phyloP scores from a whole-genome alignment of 208 protist genomes.

The Wallacemonas collosoma region DNA sequence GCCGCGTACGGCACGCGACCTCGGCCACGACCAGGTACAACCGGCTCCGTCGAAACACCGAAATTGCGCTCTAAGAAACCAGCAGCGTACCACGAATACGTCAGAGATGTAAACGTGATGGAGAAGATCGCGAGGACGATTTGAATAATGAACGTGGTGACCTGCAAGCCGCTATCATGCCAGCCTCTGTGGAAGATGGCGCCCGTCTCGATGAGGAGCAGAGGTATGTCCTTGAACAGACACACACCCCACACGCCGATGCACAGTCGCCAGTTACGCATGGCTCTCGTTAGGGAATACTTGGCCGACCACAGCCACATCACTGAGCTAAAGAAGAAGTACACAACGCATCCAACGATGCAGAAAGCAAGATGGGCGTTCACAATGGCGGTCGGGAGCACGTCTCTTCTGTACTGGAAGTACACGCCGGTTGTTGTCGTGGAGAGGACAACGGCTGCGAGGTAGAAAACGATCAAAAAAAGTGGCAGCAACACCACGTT shows the following conservation, averaged over 20 bases:
- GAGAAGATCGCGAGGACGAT: slow-evolving; percentile 47
- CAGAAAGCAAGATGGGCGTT: slow-evolving; percentile 55
- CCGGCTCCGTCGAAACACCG: slow-evolving; percentile 17
- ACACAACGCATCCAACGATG: slow-evolving; percentile 42
- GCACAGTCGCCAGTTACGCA: slow-evolving; percentile 35
- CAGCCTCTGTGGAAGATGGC: slow-evolving; percentile 39
- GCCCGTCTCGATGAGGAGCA: slow-evolving; percentile 51
- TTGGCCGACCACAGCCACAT: slow-evolving; percentile 62
- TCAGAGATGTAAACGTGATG: slow-evolving; percentile 36
- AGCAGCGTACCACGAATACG: slow-evolving; percentile 47
- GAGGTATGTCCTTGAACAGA: slow-evolving; percentile 56
- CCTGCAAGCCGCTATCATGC: slow-evolving; percentile 37
- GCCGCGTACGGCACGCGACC: background rate
- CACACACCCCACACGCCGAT: slow-evolving; percentile 46
- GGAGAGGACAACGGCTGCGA: slow-evolving; percentile 37
- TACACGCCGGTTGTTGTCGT: slow-evolving; percentile 44
- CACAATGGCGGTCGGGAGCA: slow-evolving; percentile 31
- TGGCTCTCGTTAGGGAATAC: slow-evolving; percentile 44
- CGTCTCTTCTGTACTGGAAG: slow-evolving; percentile 36
- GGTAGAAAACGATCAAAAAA: slow-evolving; percentile 49
- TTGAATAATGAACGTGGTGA: slow-evolving; percentile 49
- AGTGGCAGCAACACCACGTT: slow-evolving; percentile 32
- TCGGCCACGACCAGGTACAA: slow-evolving; percentile 1
- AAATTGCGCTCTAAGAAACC: slow-evolving; percentile 51
- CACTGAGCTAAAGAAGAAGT: slow-evolving; percentile 49